Evolutionary conservation across 1,139 yeast genomes (phyloP).

Genomic region (Insectozyma bohioensis): DNA sequence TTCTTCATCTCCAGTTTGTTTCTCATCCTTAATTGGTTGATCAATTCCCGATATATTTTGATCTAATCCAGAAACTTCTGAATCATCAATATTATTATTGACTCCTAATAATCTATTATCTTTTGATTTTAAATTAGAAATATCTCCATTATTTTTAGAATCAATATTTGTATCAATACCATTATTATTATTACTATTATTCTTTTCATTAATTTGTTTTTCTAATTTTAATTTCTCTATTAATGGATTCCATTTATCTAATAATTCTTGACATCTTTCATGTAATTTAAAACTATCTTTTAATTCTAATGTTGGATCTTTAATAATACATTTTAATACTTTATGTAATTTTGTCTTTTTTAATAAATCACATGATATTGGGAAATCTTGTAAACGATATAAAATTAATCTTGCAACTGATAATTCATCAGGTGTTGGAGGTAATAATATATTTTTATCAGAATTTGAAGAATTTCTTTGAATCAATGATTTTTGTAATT

Average conservation of each 20-base stretch:
- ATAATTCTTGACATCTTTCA: conserved; percentile 42
- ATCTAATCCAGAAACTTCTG: conserved; percentile 28
- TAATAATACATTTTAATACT: conserved; percentile 50
- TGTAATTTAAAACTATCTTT: conserved; percentile 50
- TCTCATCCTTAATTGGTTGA: too few relatives aligned
- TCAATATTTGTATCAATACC: too few relatives aligned
- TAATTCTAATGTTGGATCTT: conserved; percentile 41
- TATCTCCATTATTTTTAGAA: too few relatives aligned
- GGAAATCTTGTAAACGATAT: conserved; percentile 49
- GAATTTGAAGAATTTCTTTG: conserved; percentile 44
- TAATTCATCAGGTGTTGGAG: conserved; percentile 53
- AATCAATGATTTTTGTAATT: conserved; percentile 45
- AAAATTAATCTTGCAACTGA: conserved; percentile 52
- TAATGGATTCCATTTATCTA: conserved; percentile 44
- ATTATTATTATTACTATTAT: too few relatives aligned
- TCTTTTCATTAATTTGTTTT: conserved; percentile 3
- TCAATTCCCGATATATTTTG: too few relatives aligned
- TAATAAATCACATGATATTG: conserved; percentile 55
- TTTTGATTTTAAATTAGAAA: conserved; percentile 1
- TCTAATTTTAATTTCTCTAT: conserved; percentile 22
- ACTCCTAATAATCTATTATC: not conserved
- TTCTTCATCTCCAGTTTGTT: too few relatives aligned
- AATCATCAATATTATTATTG: conserved; percentile 24
- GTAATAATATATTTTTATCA: not conserved
- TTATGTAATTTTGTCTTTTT: conserved; percentile 55